Percentiles rank a stretch among this genome's conserved stretches.
phyloP scores from a whole-genome alignment of 164 flowering plant species.

The Tetrastigma voinierianum region DNA sequence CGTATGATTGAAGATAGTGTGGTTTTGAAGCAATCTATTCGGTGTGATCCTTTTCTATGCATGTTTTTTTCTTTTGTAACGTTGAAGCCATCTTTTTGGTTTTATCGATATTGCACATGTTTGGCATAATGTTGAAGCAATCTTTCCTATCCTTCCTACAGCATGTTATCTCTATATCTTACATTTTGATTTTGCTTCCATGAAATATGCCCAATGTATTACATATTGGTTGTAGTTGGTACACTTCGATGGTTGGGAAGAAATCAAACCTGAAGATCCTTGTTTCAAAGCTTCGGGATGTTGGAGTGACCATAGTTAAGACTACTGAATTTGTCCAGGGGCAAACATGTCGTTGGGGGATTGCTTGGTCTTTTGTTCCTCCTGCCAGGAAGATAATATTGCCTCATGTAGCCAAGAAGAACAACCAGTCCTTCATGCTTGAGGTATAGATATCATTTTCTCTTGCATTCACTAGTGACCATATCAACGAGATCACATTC shows the following conservation, averaged over 20 bases:
- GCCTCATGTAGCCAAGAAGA: constrained; percentile 41
- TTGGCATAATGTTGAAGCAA: too few relatives aligned
- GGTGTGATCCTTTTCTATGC: constrained; percentile 30
- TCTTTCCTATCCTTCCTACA: too few relatives aligned
- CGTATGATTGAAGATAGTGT: constrained; percentile 87
- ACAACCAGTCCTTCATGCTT: constrained; percentile 69
- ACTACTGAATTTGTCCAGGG: constrained; percentile 99
- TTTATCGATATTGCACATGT: too few relatives aligned
- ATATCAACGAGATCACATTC: not conserved
- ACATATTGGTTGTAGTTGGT: constrained; percentile 64
- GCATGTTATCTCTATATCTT: too few relatives aligned
- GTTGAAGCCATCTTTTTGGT: not conserved
- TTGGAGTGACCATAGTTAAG: constrained; percentile 77
- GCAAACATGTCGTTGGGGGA: constrained; percentile 87
- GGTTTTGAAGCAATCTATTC: constrained; percentile 59
- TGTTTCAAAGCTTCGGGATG: constrained; percentile 63
- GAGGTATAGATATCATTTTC: constrained; percentile 47
- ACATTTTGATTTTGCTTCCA: not conserved
- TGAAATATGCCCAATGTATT: not conserved
- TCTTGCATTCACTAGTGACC: too few relatives aligned
- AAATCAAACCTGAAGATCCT: constrained; percentile 70
- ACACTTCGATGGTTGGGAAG: constrained; percentile 87
- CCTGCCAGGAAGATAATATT: constrained; percentile 49
- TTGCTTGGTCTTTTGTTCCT: constrained; percentile 91
- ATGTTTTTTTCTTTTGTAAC: not conserved